Evolutionary conservation across 805 yeast genomes (phyloP).

Genomic region (Myxozyma neotropica): DNA sequence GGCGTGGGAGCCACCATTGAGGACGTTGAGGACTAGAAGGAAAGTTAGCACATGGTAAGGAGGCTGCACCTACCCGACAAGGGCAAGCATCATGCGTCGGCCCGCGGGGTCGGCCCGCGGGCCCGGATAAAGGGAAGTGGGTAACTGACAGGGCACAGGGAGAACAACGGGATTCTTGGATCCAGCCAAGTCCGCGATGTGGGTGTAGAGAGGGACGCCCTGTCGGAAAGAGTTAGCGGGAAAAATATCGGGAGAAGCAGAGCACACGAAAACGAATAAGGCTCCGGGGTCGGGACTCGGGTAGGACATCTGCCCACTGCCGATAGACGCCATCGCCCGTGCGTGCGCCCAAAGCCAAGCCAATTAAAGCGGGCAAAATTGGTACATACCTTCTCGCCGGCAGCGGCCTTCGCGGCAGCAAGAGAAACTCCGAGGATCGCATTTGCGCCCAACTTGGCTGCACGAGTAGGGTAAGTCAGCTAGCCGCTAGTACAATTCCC

Average conservation of each 20-base stretch:
- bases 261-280: conserved; percentile 10
- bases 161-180: conserved; percentile 83
- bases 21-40: conserved; percentile 93
- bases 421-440: conserved; percentile 98
- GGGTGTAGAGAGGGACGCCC: conserved; percentile 89
- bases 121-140: background rate
- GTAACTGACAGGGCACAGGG: conserved; percentile 75
- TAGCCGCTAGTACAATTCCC: conserved; percentile 11
- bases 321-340: conserved; percentile 12
- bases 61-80: no score
- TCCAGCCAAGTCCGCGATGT: conserved; percentile 78
- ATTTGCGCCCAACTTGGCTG: conserved; percentile 89
- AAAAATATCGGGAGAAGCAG: conserved; percentile 1
- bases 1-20: conserved; percentile 99
- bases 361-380: background rate
- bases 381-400: conserved; percentile 68
- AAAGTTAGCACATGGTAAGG: no score
- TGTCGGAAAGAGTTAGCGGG: conserved; percentile 13
- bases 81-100: conserved; percentile 38
- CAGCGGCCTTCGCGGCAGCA: conserved; percentile 97
- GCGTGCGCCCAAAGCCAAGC: background rate
- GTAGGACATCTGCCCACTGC: conserved; percentile 2
- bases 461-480: background rate
- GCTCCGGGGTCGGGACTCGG: conserved; percentile 13
- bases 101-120: no score